Evolutionary conservation across 1,284 basidiomycete genomes (phyloP), one percentile per base, ranked within the genome.

Genomic region (Cutaneotrichosporon cyanovorans): DNA sequence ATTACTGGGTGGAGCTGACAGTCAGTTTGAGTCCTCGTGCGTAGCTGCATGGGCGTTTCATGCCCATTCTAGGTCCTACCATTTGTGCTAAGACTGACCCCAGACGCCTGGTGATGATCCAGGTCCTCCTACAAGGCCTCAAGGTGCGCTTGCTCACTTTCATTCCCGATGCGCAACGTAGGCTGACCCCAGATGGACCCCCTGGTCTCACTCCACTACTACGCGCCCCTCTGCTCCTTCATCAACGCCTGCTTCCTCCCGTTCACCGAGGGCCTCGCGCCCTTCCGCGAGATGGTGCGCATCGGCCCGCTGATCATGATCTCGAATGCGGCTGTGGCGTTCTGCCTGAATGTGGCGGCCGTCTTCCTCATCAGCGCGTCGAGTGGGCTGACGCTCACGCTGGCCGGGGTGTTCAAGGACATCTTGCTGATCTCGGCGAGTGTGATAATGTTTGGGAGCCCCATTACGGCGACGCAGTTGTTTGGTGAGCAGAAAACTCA

Each of bases 361-460:
- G 92, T 97, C 21, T 97, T 93, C 77, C 78, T 97, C 51, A 90
- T 97, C 40, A 80, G 90, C 43, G 86, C 82, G 0, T 88, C 84
- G 1, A 85, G 83, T 49, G 89, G 91, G 1, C 77, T 97, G 48
- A 81, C 95, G 6, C 76, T 97, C 55, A 97, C 92, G 2, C 80
- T 97, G 10, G 89, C 92, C 3, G 92, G 93, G 36, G 91, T 97
- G 16, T 85, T 97, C 76, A 88, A 88, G 84, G 91, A 97, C 69
- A 96, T 97, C 56, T 77, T 97, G 9, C 81, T 97, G 53, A 90
- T 97, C 71, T 77, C 82, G 2, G 87, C 88, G 41, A 87, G 85
- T 11, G 87, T 90, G 40, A 69, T 88, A 48, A 75, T 96, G 56
- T 90, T 92, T 59, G 82, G 85, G 37, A 79, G 80, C 37, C 68